Percentiles rank a stretch among this genome's conserved stretches.
These are phyloP conservation scores for Starmerella bombicola DNA, from an alignment of 805 yeast species.

Conservation along the genomic window DNA sequence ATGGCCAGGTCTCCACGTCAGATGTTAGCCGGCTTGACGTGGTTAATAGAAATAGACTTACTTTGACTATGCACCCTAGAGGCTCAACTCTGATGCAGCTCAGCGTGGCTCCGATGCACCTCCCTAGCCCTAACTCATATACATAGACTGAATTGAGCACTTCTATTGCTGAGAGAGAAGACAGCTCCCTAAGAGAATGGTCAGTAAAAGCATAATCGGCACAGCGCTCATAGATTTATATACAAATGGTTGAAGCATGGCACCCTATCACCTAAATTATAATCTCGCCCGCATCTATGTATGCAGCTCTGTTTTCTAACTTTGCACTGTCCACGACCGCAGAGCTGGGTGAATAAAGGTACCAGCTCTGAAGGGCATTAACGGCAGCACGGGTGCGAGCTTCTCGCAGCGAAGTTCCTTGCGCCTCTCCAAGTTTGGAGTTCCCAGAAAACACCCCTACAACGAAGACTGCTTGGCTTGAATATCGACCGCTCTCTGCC, in stretches of 20 bases:
- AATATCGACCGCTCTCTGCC: constrained; percentile 85
- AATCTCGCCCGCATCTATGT: constrained; percentile 24
- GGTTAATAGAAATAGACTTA: no score
- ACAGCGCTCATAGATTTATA: no score
- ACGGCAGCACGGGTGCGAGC: constrained; percentile 89
- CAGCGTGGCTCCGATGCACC: no score
- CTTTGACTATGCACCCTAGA: no score
- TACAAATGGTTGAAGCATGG: not conserved
- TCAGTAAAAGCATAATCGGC: no score
- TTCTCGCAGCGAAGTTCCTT: constrained; percentile 78
- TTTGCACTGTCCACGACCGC: constrained; percentile 30
- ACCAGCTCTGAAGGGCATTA: constrained; percentile 81
- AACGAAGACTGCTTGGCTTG: constrained; percentile 72
- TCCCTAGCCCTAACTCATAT: no score
- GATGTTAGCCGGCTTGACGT: no score
- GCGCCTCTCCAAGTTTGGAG: constrained; percentile 82
- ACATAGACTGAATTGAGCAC: no score
- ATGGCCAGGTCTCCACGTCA: no score
- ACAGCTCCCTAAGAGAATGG: no score
- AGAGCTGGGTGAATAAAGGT: constrained; percentile 63
- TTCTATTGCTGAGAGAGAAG: no score
- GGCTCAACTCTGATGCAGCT: no score
- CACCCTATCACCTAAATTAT: constrained; percentile 18
- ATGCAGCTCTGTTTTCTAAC: constrained; percentile 15
- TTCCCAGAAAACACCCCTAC: constrained; percentile 85